phyloP scores from a whole-genome alignment of 441 rosid genomes.

The Bocquillonia castaneifolia region DNA sequence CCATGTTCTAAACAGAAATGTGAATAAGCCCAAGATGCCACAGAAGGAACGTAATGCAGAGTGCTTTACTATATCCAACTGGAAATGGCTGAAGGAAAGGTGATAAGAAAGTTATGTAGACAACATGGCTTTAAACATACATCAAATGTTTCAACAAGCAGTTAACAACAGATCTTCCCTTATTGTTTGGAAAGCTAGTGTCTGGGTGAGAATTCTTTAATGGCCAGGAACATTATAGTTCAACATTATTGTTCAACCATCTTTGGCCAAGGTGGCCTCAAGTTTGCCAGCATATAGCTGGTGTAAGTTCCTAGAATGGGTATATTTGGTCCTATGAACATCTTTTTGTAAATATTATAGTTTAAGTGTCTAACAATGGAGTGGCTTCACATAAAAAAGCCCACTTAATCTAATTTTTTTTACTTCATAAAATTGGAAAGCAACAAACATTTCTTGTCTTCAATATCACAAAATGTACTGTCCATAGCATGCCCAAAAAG shows the following conservation, averaged over 20 bases:
- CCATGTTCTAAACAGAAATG: not conserved
- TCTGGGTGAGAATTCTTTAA: not conserved
- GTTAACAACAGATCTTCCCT: not conserved
- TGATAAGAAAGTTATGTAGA: not conserved
- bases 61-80: not conserved
- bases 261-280: not conserved
- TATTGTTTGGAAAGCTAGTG: not conserved
- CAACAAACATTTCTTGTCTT: not conserved
- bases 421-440: not conserved
- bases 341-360: constrained; percentile 11
- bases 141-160: not conserved
- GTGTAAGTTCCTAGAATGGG: constrained; percentile 1
- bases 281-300: not conserved
- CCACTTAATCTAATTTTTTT: not conserved
- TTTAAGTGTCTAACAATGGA: not conserved
- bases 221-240: not conserved
- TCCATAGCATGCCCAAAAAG: not conserved
- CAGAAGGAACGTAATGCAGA: not conserved
- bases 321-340: not conserved
- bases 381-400: not conserved
- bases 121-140: not conserved
- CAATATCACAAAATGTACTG: not conserved
- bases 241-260: not conserved
- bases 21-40: not conserved
- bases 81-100: not conserved